Evolutionary conservation across 345 rosid species (phyloP).

Genomic region (Mercurialis annua): DNA sequence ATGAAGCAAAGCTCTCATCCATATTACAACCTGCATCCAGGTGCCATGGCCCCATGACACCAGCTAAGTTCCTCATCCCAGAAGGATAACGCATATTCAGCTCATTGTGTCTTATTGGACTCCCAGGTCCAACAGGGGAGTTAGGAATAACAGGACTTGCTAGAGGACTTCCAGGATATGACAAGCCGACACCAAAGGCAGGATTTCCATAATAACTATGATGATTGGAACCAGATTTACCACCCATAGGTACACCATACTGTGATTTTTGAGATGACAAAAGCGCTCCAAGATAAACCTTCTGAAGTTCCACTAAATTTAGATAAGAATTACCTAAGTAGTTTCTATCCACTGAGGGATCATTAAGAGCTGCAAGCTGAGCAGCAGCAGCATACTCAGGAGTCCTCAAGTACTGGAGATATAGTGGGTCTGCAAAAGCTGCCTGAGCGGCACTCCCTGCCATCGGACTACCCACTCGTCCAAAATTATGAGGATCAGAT

Average conservation of each 20-base stretch:
- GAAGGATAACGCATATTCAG: conserved; percentile 44
- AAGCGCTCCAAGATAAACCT: conserved; percentile 46
- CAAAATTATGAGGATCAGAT: conserved; percentile 39
- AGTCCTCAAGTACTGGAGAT: conserved; percentile 46
- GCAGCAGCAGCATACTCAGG: conserved; percentile 47
- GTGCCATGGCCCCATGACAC: conserved; percentile 58
- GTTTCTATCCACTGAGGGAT: conserved; percentile 41
- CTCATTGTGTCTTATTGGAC: conserved; percentile 48
- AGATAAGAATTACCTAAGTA: conserved; percentile 44
- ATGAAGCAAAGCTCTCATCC: conserved; percentile 49
- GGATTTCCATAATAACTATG: conserved; percentile 50
- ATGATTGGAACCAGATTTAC: conserved; percentile 44
- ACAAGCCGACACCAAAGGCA: conserved; percentile 46
- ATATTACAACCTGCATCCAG: conserved; percentile 38
- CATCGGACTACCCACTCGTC: conserved; percentile 38
- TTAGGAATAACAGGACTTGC: conserved; percentile 43
- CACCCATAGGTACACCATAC: conserved; percentile 36
- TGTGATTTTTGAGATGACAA: conserved; percentile 50
- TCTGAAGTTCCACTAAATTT: conserved; percentile 53
- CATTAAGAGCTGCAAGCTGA: conserved; percentile 46
- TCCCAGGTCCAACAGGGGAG: conserved; percentile 46
- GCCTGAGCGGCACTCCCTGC: conserved; percentile 38
- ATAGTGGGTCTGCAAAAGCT: conserved; percentile 39
- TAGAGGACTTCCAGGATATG: conserved; percentile 49
- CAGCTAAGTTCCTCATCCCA: conserved; percentile 46